Conservation (phyloP, 768 basidiomycete genomes). For the Amanita molliuscula region DNA sequence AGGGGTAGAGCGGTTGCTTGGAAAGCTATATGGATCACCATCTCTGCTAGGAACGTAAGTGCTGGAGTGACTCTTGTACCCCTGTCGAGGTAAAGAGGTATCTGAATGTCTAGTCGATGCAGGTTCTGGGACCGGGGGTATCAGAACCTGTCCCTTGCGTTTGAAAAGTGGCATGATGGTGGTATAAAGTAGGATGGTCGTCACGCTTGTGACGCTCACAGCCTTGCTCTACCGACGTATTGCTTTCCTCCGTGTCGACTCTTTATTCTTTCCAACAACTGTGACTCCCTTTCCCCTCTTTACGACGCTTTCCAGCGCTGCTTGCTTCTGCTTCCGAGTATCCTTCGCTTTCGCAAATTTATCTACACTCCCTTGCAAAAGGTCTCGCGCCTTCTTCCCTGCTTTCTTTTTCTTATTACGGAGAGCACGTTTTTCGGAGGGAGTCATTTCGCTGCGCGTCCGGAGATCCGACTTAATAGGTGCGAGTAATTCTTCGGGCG, state of each 20-base stretch:
- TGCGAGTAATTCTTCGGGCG: constrained; percentile 86
- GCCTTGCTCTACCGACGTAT: not conserved
- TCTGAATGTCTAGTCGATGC: constrained; percentile 19
- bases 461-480: constrained; percentile 45
- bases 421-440: constrained; percentile 66
- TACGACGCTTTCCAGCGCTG: constrained; percentile 71
- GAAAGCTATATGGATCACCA: constrained; percentile 28
- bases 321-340: constrained; percentile 80
- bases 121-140: constrained; percentile 52
- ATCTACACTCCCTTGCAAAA: constrained; percentile 53
- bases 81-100: constrained; percentile 28
- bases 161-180: constrained; percentile 55
- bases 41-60: constrained; percentile 67
- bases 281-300: constrained; percentile 83
- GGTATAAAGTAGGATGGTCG: constrained; percentile 8
- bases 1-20: constrained; percentile 8
- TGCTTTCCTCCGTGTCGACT: constrained; percentile 1
- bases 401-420: constrained; percentile 62
- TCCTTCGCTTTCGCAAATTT: constrained; percentile 49
- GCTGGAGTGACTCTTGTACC: constrained; percentile 40
- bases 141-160: constrained; percentile 51
- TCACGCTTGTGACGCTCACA: not conserved
- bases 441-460: constrained; percentile 73
- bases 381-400: constrained; percentile 57
- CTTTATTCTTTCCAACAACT: constrained; percentile 59